Conservation (phyloP, 768 basidiomycete genomes). For the Tephrocybe sp. region DNA sequence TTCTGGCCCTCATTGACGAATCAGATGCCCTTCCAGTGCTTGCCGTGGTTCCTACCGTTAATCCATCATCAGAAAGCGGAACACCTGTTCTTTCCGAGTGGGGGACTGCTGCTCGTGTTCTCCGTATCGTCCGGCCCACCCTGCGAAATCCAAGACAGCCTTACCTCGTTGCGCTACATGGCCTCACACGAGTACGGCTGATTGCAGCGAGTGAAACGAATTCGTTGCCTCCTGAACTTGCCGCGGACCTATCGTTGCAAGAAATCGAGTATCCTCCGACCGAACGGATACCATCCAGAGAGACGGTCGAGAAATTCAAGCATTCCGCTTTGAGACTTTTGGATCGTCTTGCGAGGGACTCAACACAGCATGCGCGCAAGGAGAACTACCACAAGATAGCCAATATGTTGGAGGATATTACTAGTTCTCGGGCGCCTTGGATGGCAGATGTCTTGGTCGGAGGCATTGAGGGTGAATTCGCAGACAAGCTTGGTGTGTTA, state of each 20-base stretch:
- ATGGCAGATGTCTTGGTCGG: conserved; percentile 78
- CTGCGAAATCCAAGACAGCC: conserved; percentile 52
- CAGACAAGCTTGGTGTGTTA: conserved; percentile 66
- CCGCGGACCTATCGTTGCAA: conserved; percentile 31
- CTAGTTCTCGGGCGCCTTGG: conserved; percentile 61
- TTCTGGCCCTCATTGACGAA: conserved; percentile 66
- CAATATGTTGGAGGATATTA: conserved; percentile 69
- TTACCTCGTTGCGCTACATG: conserved; percentile 70
- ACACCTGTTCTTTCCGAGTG: conserved; percentile 41
- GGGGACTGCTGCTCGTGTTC: conserved; percentile 70
- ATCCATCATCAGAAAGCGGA: conserved; percentile 18
- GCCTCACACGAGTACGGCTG: conserved; percentile 64
- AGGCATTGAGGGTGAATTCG: conserved; percentile 60
- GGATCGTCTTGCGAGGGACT: conserved; percentile 57
- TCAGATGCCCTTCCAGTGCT: conserved; percentile 68
- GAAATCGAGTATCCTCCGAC: conserved; percentile 48
- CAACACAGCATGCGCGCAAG: conserved; percentile 46
- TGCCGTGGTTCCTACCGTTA: conserved; percentile 59
- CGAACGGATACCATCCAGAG: conserved; percentile 45
- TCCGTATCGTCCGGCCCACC: conserved; percentile 65
- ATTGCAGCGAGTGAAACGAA: conserved; percentile 30
- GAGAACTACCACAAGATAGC: conserved; percentile 71
- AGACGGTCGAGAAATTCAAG: conserved; percentile 66
- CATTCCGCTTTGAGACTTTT: conserved; percentile 62
- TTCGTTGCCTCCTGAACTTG: conserved; percentile 24